Evolutionary conservation across 352 stramenopile species (phyloP), one percentile per base, ranked within the genome.

Genomic region (Phytopythium oedochilum): DNA sequence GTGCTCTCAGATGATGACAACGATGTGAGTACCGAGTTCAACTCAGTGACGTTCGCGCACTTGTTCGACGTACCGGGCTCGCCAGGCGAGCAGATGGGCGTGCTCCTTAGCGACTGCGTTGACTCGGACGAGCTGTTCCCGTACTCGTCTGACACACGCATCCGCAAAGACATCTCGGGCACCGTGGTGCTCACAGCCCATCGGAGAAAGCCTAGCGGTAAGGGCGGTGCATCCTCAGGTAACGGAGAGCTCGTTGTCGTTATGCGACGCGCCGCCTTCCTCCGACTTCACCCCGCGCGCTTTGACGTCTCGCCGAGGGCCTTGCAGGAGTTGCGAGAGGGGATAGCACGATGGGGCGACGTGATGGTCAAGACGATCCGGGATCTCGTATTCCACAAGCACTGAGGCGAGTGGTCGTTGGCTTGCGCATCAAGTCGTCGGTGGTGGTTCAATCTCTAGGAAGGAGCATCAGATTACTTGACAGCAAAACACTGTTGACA

Each of bases 111-210:
- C 11, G 65, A 78, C 29, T 74, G 42, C 20, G 57, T 71, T 0
- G 63, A 78, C 23, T 17, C 9, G 20, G 48, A 55, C 14, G 48
- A 55, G 11, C 32, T 43, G 9, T 55, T 44, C 32, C 69, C 65
- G 23, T 78, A 68, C 29, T 34, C 28, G 0, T 29, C 56, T 6
- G 54, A 57, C 0, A 49, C 59, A 9, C 34, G 56, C 11, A 25
- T 74, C 23, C 63, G 69, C 48, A 70, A 74, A 39, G 69, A 75
- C 47, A 65, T 74, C 38, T 65, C 59, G 1, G 67, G 55, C 5
- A 57, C 35, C 12, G 47, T 74, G 1, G 45, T 71, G 18, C 46
- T 78, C 34, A 72, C 65, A 23, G 61, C 49, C 6, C 53, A 50
- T 28, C 23, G 55, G 9, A 28, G 46, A 17, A 36, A 36, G n/a